Conservation (phyloP, 139 green algal species). For the Chlorella vulgaris region DNA sequence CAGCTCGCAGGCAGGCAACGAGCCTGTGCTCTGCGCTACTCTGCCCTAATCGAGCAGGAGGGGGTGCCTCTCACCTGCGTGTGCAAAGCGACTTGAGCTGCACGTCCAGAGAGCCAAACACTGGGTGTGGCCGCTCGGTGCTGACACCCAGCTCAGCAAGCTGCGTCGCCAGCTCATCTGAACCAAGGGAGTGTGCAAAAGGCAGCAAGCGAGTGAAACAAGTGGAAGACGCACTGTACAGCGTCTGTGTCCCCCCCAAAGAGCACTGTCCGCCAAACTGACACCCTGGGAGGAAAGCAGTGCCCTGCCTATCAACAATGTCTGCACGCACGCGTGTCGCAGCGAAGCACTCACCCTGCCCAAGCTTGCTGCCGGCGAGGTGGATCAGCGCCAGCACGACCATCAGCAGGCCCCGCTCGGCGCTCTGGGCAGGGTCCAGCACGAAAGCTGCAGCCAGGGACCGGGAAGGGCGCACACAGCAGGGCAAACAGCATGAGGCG, state of each 20-base stretch:
- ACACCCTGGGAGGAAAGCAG: no score
- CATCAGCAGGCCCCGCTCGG: conserved; percentile 28
- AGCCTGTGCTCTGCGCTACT: no score
- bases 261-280: no score
- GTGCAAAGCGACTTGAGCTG: conserved; percentile 31
- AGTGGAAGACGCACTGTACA: background rate
- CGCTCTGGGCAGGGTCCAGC: background rate
- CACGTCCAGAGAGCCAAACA: conserved; percentile 11
- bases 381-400: conserved; percentile 41
- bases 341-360: conserved; percentile 26
- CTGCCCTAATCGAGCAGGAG: no score
- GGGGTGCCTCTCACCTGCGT: background rate
- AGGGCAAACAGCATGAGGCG: background rate
- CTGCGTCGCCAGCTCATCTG: conserved; percentile 34
- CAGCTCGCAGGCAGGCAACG: no score
- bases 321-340: no score
- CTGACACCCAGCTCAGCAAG: conserved; percentile 33
- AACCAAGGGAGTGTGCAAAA: background rate
- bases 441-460: background rate
- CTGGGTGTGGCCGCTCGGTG: conserved; percentile 17
- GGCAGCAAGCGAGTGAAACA: background rate
- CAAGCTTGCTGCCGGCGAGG: conserved; percentile 33
- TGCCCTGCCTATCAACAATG: no score
- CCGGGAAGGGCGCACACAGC: background rate
- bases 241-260: no score